Conservation (phyloP, 768 basidiomycete species). For the Auriculariales sp. region DNA sequence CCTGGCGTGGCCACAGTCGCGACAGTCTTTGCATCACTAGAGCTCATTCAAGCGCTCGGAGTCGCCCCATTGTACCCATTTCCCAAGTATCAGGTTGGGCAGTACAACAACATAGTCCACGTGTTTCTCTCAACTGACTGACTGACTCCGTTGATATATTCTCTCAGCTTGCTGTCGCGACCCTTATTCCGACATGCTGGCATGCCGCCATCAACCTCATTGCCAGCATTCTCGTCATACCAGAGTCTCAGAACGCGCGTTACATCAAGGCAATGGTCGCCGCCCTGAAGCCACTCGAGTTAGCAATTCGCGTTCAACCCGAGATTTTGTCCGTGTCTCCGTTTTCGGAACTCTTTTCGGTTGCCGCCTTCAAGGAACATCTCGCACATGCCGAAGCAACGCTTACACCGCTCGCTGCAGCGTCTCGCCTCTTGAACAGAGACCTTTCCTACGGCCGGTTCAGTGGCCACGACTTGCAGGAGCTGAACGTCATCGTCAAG, state of each 20-base stretch:
- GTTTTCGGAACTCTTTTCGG: slow-evolving; percentile 25
- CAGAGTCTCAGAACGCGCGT: slow-evolving; percentile 41
- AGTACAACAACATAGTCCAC: background rate
- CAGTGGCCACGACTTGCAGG: slow-evolving; percentile 37
- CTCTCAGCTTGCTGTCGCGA: slow-evolving; percentile 30
- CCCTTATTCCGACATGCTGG: slow-evolving; percentile 43
- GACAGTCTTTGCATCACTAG: slow-evolving; percentile 42
- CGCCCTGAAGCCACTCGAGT: slow-evolving; percentile 33
- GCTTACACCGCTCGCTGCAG: slow-evolving; percentile 36
- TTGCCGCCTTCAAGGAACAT: slow-evolving; percentile 18
- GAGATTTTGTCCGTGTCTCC: slow-evolving; percentile 29
- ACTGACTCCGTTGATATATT: background rate
- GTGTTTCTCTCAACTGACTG: background rate
- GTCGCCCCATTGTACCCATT: slow-evolving; percentile 52
- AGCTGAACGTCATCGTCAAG: slow-evolving; percentile 34
- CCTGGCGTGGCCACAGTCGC: slow-evolving; percentile 51
- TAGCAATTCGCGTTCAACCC: slow-evolving; percentile 31
- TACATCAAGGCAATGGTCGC: slow-evolving; percentile 36
- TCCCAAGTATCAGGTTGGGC: slow-evolving; percentile 38
- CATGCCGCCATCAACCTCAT: slow-evolving; percentile 44
- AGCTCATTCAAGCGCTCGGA: slow-evolving; percentile 30
- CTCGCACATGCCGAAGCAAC: slow-evolving; percentile 28
- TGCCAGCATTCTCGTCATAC: slow-evolving; percentile 42
- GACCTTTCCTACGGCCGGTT: slow-evolving; percentile 51
- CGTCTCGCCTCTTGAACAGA: slow-evolving; percentile 35